Evolutionary conservation across 345 rosid genomes (phyloP).

Genomic region (Populus davidiana): DNA sequence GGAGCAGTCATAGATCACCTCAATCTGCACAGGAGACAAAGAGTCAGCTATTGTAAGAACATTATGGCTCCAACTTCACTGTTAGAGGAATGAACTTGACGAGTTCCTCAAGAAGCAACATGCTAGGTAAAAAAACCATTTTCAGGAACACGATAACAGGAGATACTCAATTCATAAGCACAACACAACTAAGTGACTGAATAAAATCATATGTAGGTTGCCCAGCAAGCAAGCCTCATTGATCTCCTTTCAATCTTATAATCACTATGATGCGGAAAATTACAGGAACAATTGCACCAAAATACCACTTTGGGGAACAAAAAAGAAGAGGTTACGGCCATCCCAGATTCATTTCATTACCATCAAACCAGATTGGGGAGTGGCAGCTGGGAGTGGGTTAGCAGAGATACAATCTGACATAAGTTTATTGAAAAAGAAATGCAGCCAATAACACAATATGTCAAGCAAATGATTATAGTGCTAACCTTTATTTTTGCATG

Average conservation of each 20-base stretch:
- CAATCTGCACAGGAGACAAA: conserved; percentile 20
- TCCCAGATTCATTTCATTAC: not conserved
- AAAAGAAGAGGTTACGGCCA: not conserved
- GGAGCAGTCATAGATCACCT: conserved; percentile 11
- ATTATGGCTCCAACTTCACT: not conserved
- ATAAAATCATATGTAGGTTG: not conserved
- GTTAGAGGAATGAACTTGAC: not conserved
- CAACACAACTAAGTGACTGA: not conserved
- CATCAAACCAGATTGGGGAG: not conserved
- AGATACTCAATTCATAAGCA: not conserved
- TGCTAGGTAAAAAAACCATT: not conserved
- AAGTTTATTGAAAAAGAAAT: not conserved
- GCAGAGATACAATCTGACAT: not conserved
- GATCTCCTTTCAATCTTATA: not conserved
- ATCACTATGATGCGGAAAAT: not conserved
- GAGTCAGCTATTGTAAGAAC: not conserved
- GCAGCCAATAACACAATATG: not conserved
- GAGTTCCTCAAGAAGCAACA: not conserved
- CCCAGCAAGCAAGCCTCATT: not conserved
- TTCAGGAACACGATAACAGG: not conserved
- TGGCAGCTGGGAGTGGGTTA: not conserved
- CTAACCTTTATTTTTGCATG: conserved; percentile 50
- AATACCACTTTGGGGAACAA: not conserved
- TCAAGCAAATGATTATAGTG: conserved; percentile 1
- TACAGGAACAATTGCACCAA: not conserved